phyloP scores from a whole-genome alignment of 768 basidiomycete genomes.

The Phallus indusiatus region DNA sequence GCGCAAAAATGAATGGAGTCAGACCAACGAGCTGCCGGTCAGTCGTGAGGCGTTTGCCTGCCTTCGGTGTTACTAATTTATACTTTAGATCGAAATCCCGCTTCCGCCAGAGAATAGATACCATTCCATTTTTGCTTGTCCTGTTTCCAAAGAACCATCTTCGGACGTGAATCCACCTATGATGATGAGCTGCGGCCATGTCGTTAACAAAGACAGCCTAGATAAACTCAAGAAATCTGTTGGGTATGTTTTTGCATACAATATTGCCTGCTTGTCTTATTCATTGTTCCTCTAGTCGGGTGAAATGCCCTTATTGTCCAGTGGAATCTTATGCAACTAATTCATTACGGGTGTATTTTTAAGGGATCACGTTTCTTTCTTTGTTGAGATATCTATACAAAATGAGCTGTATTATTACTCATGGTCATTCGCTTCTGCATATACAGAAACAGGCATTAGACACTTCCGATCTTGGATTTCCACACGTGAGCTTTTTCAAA shows the following conservation, averaged over 20 bases:
- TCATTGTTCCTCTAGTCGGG: conserved; percentile 44
- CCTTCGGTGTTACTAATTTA: not conserved
- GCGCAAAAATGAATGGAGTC: conserved; percentile 87
- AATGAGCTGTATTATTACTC: not conserved
- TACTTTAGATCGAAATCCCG: conserved; percentile 81
- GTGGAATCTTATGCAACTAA: conserved; percentile 51
- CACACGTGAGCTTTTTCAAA: conserved; percentile 86
- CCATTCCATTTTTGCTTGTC: conserved; percentile 95
- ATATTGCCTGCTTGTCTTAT: conserved; percentile 8
- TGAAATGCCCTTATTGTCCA: conserved; percentile 97
- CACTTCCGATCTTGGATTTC: conserved; percentile 67
- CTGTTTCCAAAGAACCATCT: conserved; percentile 95
- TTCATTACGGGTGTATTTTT: conserved; percentile 64
- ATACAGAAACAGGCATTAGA: not conserved
- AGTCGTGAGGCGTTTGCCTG: conserved; percentile 17
- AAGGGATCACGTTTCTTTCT: not conserved
- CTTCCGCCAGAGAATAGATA: conserved; percentile 79
- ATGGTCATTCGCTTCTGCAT: not conserved
- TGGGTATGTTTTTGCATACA: conserved; percentile 43
- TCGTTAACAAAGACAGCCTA: conserved; percentile 86
- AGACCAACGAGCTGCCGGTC: conserved; percentile 83
- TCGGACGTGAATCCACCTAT: conserved; percentile 91
- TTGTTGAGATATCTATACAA: too few relatives aligned
- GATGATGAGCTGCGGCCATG: conserved; percentile 97
- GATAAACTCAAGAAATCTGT: conserved; percentile 82